These are phyloP conservation scores for Heterobasidion parviporum DNA, from an alignment of 1,284 basidiomycete species.

Conservation along the genomic window DNA sequence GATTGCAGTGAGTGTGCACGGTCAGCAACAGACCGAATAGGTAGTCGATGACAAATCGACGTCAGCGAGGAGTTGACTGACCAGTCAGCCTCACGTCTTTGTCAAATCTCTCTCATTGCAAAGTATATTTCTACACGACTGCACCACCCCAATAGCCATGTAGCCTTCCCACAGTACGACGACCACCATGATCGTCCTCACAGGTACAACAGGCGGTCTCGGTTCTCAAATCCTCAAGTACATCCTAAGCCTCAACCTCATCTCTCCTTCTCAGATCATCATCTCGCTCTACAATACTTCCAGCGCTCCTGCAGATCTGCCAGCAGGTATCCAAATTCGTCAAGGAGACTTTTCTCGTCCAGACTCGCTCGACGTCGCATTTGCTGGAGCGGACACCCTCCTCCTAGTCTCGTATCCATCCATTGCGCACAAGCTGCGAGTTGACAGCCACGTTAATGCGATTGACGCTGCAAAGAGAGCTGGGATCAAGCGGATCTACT, in stretches of 20 bases:
- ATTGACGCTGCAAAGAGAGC: constrained; percentile 28
- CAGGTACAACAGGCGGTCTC: constrained; percentile 28
- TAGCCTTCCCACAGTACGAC: not conserved
- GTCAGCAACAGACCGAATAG: too few relatives aligned
- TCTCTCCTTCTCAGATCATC: constrained; percentile 22
- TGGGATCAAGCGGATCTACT: constrained; percentile 27
- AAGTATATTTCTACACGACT: too few relatives aligned
- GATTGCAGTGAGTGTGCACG: too few relatives aligned
- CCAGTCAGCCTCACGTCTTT: too few relatives aligned
- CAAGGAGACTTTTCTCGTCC: constrained; percentile 24
- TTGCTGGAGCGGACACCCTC: constrained; percentile 24
- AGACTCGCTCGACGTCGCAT: constrained; percentile 23
- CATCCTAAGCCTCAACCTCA: constrained; percentile 17
- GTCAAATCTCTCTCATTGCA: not conserved
- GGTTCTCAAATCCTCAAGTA: constrained; percentile 27
- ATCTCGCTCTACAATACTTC: constrained; percentile 26
- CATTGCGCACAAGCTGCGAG: constrained; percentile 25
- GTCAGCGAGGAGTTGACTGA: too few relatives aligned
- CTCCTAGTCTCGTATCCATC: constrained; percentile 30
- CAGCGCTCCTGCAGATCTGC: constrained; percentile 15
- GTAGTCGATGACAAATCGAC: too few relatives aligned
- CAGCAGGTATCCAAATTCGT: constrained; percentile 20
- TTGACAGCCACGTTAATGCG: constrained; percentile 23
- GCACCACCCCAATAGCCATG: too few relatives aligned
- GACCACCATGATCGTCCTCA: constrained; percentile 16